phyloP scores from a whole-genome alignment of 2,329 filamentous ascomycete species.

The Cladosporium sp. region DNA sequence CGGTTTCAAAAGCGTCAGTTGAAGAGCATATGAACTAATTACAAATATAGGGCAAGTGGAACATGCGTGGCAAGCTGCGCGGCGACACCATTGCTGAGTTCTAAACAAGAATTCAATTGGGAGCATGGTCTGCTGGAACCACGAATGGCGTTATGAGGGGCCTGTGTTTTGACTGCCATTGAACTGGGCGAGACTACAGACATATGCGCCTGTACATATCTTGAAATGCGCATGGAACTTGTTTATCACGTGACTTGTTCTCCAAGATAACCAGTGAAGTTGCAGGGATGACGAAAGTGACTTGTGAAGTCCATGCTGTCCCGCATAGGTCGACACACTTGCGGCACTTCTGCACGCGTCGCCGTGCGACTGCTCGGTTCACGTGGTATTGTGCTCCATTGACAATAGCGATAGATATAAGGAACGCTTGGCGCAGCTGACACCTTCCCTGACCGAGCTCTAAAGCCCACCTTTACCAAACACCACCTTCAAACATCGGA shows the following conservation, averaged over 20 bases:
- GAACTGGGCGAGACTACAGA: background rate
- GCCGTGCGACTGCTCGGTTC: background rate
- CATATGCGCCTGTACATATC: constrained; percentile 9
- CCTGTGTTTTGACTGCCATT: background rate
- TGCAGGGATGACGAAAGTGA: background rate
- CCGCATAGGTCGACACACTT: background rate
- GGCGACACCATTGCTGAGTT: constrained; percentile 81
- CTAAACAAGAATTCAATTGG: constrained; percentile 43
- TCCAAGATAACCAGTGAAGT: background rate
- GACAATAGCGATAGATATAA: background rate
- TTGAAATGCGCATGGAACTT: constrained; percentile 7
- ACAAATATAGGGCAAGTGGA: constrained; percentile 70
- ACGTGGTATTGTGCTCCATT: background rate
- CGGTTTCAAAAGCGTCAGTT: background rate
- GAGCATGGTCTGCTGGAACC: background rate
- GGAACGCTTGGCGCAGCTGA: background rate
- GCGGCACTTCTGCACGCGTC: background rate
- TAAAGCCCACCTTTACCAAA: background rate
- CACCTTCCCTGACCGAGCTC: background rate
- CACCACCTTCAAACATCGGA: background rate
- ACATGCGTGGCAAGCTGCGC: constrained; percentile 80
- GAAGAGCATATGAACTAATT: background rate
- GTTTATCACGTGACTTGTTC: constrained; percentile 7
- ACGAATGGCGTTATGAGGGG: background rate
- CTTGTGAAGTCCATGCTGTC: background rate